phyloP scores from a whole-genome alignment of 1,284 basidiomycete species.

The Coniophora puteana region DNA sequence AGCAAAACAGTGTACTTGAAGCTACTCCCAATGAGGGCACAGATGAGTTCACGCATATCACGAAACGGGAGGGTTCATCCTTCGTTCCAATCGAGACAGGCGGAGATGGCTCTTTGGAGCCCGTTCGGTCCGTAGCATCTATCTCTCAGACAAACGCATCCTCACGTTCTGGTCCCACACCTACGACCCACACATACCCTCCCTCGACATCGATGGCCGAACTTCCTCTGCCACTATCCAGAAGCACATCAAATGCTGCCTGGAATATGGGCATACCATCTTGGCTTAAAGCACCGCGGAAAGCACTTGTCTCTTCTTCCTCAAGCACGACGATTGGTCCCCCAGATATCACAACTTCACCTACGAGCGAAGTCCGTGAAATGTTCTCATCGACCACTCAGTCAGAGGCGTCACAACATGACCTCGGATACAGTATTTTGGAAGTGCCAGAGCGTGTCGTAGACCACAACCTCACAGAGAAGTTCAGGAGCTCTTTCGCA shows the following conservation, averaged over 20 bases:
- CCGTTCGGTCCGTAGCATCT: no score
- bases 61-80: slow-evolving; percentile 47
- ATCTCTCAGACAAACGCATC: no score
- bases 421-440: slow-evolving; percentile 73
- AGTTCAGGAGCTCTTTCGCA: slow-evolving; percentile 78
- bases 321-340: slow-evolving; percentile 10
- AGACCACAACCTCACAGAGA: slow-evolving; percentile 66
- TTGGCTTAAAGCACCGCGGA: slow-evolving; percentile 63
- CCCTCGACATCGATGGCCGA: slow-evolving; percentile 56
- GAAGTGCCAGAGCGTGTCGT: slow-evolving; percentile 60
- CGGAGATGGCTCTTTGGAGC: no score
- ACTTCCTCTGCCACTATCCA: slow-evolving; percentile 19
- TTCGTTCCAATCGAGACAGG: slow-evolving; percentile 59
- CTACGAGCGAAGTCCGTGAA: slow-evolving; percentile 40
- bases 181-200: slow-evolving; percentile 68
- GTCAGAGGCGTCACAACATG: slow-evolving; percentile 38
- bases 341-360: slow-evolving; percentile 8
- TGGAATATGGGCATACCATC: slow-evolving; percentile 67
- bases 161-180: slow-evolving; percentile 19
- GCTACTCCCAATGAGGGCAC: slow-evolving; percentile 29
- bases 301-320: slow-evolving; percentile 27
- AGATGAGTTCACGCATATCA: slow-evolving; percentile 71
- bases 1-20: slow-evolving; percentile 24
- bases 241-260: slow-evolving; percentile 26
- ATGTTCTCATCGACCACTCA: slow-evolving; percentile 50